Evolutionary conservation across 768 basidiomycete species (phyloP).

Genomic region (Solioccasus polychromus): DNA sequence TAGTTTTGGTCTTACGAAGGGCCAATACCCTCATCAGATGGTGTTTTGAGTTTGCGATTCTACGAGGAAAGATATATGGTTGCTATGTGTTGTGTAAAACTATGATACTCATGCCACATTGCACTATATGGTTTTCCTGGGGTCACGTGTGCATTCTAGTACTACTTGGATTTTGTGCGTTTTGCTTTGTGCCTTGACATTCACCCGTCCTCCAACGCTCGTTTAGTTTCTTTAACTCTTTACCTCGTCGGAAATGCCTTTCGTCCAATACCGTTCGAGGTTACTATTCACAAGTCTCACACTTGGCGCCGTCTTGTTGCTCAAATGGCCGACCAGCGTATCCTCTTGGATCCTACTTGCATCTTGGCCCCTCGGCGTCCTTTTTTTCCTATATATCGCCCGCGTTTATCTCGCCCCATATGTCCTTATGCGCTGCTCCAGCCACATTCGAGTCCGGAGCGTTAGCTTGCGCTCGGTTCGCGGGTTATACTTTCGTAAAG

Average conservation of each 20-base stretch:
- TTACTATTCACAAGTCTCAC: conserved; percentile 14
- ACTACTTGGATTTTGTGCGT: conserved; percentile 14
- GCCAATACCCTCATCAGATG: conserved; percentile 94
- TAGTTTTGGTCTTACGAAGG: conserved; percentile 92
- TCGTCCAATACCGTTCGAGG: background rate
- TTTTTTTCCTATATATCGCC: conserved; percentile 55
- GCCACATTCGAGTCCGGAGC: conserved; percentile 63
- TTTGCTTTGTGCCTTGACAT: background rate
- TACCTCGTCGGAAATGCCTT: conserved; percentile 10
- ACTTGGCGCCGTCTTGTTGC: conserved; percentile 8
- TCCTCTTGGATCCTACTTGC: conserved; percentile 41
- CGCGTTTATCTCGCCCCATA: conserved; percentile 68
- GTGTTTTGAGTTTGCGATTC: conserved; percentile 59
- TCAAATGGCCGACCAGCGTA: conserved; percentile 20
- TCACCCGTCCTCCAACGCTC: conserved; percentile 1
- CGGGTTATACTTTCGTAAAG: conserved; percentile 65
- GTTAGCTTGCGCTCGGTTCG: conserved; percentile 77
- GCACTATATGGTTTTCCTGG: conserved; percentile 19
- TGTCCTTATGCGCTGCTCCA: conserved; percentile 56
- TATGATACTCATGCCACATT: conserved; percentile 26
- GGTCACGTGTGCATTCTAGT: conserved; percentile 1
- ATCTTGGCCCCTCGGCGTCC: conserved; percentile 49
- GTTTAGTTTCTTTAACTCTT: conserved; percentile 1
- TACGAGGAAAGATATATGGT: conserved; percentile 18
- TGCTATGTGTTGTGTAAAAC: conserved; percentile 18